phyloP scores from a whole-genome alignment of 192 early-diverging fungal genomes.

The Jimgerdemannia lactiflua region DNA sequence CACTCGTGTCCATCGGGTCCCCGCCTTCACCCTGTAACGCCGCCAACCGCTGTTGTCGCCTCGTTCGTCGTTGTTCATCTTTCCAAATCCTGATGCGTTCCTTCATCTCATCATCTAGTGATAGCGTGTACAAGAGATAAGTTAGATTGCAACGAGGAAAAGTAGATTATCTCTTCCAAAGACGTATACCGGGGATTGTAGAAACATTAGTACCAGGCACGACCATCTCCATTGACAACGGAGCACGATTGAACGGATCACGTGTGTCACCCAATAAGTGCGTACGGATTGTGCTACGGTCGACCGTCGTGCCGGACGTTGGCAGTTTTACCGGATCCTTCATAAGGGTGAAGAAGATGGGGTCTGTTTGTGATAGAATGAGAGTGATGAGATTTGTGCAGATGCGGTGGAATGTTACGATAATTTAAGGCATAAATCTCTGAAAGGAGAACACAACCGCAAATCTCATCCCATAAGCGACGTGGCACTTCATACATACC shows the following conservation, averaged over 20 bases:
- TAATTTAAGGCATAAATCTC: not conserved
- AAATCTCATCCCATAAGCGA: not conserved
- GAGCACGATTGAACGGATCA: slow-evolving; percentile 94
- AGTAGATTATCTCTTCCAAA: not conserved
- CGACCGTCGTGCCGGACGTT: slow-evolving; percentile 75
- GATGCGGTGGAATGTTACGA: no score
- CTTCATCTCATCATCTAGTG: slow-evolving; percentile 54
- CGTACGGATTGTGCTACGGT: slow-evolving; percentile 84
- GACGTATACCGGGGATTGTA: slow-evolving; percentile 21
- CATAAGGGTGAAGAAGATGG: slow-evolving; percentile 84
- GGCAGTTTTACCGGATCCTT: slow-evolving; percentile 93
- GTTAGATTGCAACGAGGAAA: not conserved
- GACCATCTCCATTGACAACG: slow-evolving; percentile 83
- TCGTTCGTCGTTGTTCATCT: slow-evolving; percentile 17
- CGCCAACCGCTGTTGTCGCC: not conserved
- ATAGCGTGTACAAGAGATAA: slow-evolving; percentile 8
- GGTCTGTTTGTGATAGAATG: slow-evolving; percentile 47
- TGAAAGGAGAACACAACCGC: not conserved
- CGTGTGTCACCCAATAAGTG: slow-evolving; percentile 84
- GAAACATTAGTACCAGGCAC: slow-evolving; percentile 60
- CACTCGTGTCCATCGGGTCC: not conserved
- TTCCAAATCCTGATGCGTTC: slow-evolving; percentile 46
- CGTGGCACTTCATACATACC: slow-evolving; percentile 38
- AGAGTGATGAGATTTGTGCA: not conserved
- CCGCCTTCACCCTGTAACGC: not conserved